Conservation (phyloP, 1,139 yeast genomes). For the Protomyces arabidopsidicola region DNA sequence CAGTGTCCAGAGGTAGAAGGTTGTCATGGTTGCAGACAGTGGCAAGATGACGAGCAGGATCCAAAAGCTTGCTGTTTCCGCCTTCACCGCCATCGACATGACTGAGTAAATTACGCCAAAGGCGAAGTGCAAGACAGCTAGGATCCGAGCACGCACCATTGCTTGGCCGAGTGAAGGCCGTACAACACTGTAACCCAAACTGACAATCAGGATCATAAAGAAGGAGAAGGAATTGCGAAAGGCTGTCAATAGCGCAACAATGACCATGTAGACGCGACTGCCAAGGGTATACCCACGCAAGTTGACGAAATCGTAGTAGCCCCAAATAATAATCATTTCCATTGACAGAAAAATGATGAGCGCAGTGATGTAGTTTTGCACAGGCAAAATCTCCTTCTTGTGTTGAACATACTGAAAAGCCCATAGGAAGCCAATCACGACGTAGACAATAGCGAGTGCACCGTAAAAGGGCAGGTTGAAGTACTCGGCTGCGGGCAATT, state of each 20-base stretch:
- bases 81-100: conserved; percentile 57
- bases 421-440: conserved; percentile 72
- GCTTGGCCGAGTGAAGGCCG: conserved; percentile 67
- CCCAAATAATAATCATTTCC: conserved; percentile 27
- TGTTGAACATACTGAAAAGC: conserved; percentile 82
- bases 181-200: conserved; percentile 93
- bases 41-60: conserved; percentile 54
- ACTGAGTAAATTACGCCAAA: conserved; percentile 65
- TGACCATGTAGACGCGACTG: conserved; percentile 66
- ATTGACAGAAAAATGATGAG: conserved; percentile 17
- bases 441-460: conserved; percentile 74
- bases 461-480: conserved; percentile 91
- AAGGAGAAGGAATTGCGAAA: conserved; percentile 82
- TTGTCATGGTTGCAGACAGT: conserved; percentile 61
- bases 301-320: conserved; percentile 75
- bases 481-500: conserved; percentile 80
- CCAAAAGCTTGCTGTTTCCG: conserved; percentile 42
- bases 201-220: conserved; percentile 75
- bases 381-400: conserved; percentile 79
- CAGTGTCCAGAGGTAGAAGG: conserved; percentile 71
- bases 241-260: conserved; percentile 73
- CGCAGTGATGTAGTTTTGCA: conserved; percentile 68
- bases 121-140: conserved; percentile 68
- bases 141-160: conserved; percentile 75
- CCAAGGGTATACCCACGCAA: conserved; percentile 54